These are phyloP conservation scores for Suillus fuscotomentosus DNA, from an alignment of 768 basidiomycete genomes.

Conservation along the genomic window DNA sequence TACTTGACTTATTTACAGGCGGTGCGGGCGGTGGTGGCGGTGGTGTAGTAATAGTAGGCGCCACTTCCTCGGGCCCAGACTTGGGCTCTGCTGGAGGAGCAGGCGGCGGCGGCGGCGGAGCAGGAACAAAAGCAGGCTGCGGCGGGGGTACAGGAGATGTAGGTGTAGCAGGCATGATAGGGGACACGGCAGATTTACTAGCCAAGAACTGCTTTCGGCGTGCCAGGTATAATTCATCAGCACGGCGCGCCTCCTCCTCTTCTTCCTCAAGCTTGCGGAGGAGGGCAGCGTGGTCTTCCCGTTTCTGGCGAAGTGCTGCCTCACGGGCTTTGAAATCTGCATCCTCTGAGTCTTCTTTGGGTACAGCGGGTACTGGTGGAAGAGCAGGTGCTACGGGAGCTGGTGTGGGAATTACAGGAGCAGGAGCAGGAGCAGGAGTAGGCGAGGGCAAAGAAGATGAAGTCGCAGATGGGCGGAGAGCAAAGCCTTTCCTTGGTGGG, in stretches of 20 bases:
- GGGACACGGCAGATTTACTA: constrained; percentile 35
- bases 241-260: constrained; percentile 52
- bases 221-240: constrained; percentile 41
- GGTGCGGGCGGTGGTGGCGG: constrained; percentile 28
- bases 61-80: constrained; percentile 15
- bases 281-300: constrained; percentile 68
- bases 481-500: constrained; percentile 24
- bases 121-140: constrained; percentile 32
- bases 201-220: constrained; percentile 36
- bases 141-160: constrained; percentile 38
- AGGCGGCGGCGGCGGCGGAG: constrained; percentile 30
- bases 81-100: constrained; percentile 15
- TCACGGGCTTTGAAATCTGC: constrained; percentile 65
- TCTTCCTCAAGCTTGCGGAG: constrained; percentile 71
- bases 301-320: constrained; percentile 66
- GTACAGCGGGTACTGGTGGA: constrained; percentile 29
- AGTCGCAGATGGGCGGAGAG: constrained; percentile 14
- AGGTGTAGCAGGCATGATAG: constrained; percentile 22
- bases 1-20: constrained; percentile 47
- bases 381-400: constrained; percentile 25
- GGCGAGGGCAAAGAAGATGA: constrained; percentile 23
- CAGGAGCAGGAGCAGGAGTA: constrained; percentile 13
- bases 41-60: constrained; percentile 33
- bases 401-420: constrained; percentile 12
- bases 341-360: constrained; percentile 77